Conservation (phyloP, 1,139 yeast genomes). For the Candida labiduridarum region DNA sequence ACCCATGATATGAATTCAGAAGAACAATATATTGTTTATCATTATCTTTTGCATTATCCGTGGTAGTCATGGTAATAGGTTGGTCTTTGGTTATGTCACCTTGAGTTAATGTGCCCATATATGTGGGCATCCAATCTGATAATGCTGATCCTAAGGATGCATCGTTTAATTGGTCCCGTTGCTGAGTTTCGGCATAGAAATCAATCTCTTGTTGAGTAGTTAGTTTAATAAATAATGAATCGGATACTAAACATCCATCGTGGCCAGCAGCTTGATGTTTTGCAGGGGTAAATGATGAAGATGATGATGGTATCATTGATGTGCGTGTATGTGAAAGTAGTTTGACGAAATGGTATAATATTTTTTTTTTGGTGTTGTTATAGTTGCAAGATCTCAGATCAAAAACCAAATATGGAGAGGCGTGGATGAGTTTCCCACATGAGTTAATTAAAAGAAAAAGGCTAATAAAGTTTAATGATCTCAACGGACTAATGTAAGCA, state of each 20-base stretch:
- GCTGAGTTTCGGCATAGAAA: conserved; percentile 56
- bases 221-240: conserved; percentile 68
- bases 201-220: conserved; percentile 64
- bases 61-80: conserved; percentile 1
- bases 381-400: neutral
- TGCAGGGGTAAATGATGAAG: conserved; percentile 18
- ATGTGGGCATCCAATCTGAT: conserved; percentile 56
- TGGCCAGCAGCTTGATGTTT: conserved; percentile 85
- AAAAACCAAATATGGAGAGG: neutral
- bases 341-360: neutral
- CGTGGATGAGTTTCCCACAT: neutral
- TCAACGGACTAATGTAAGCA: neutral
- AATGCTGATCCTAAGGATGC: conserved; percentile 38
- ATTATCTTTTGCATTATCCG: conserved; percentile 9
- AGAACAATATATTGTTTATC: conserved; percentile 57
- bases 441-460: no score
- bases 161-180: conserved; percentile 19
- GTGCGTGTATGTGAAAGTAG: neutral
- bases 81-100: conserved; percentile 23
- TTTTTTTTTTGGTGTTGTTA: neutral
- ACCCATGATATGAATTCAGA: conserved; percentile 68
- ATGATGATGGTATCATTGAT: conserved; percentile 1
- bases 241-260: conserved; percentile 65
- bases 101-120: conserved; percentile 38
- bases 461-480: no score